A percentile compares a stretch with the other conserved stretches of the same genome.
Evolutionary conservation across 2,329 filamentous ascomycete species (phyloP).

Genomic region (Furcasterigmium sp.): DNA sequence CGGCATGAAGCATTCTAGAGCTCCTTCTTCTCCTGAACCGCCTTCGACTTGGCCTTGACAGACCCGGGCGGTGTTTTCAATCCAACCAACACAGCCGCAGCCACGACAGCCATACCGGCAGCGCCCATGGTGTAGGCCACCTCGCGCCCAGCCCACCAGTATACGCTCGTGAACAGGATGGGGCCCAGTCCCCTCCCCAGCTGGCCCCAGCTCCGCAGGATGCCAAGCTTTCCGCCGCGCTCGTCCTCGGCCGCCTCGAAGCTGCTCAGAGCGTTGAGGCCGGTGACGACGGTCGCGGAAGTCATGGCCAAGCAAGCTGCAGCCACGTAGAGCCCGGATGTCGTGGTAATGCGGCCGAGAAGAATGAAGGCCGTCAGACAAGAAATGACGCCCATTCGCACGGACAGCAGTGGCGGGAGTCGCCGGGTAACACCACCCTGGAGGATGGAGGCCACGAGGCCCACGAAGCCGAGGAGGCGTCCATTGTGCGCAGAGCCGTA

Average conservation of each 20-base stretch:
- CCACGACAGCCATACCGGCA: conserved; percentile 71
- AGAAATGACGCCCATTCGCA: conserved; percentile 72
- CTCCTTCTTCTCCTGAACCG: conserved; percentile 8
- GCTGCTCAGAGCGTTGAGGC: conserved; percentile 84
- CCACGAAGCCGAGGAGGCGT: conserved; percentile 82
- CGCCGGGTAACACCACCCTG: conserved; percentile 89
- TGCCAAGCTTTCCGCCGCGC: conserved; percentile 80
- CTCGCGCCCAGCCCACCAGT: conserved; percentile 96
- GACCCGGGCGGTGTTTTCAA: conserved; percentile 58
- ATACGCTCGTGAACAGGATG: conserved; percentile 85
- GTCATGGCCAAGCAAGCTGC: conserved; percentile 83
- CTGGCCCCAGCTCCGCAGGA: conserved; percentile 78
- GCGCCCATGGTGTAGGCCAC: conserved; percentile 79
- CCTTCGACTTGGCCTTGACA: conserved; percentile 17
- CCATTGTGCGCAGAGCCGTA: conserved; percentile 79
- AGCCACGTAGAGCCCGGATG: conserved; percentile 71
- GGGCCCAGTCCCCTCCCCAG: conserved; percentile 83
- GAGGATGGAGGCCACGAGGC: conserved; percentile 83
- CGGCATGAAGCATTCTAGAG: no score
- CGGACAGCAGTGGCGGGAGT: conserved; percentile 72
- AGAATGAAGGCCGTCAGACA: conserved; percentile 78
- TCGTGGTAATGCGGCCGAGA: conserved; percentile 63
- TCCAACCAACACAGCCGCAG: conserved; percentile 62
- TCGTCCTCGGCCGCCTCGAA: conserved; percentile 80
- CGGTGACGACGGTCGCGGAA: conserved; percentile 90